A percentile compares a stretch with the other conserved stretches of the same genome.
These are phyloP conservation scores for Pseudogymnoascus sp. DNA, from an alignment of 2,329 filamentous ascomycete genomes.

Conservation along the genomic window DNA sequence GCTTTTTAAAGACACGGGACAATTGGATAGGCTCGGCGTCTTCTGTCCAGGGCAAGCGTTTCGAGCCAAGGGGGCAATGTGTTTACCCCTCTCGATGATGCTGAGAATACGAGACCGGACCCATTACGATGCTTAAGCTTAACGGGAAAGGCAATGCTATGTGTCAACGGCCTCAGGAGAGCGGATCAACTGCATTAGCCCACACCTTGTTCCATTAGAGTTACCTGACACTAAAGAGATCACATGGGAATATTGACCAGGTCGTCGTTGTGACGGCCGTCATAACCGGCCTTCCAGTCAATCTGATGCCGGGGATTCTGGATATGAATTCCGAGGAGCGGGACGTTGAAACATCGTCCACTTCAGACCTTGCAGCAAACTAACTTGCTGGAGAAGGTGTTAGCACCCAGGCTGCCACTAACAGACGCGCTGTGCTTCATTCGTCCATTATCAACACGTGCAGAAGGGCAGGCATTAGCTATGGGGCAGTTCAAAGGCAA, in stretches of 20 bases:
- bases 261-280: not conserved
- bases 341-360: not conserved
- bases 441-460: constrained; percentile 2
- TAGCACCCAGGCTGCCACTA: not conserved
- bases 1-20: not conserved
- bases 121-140: not conserved
- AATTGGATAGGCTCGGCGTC: not conserved
- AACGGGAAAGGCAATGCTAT: not conserved
- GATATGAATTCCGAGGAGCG: not conserved
- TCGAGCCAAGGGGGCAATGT: not conserved
- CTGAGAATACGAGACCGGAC: not conserved
- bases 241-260: constrained; percentile 1
- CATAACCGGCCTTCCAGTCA: not conserved
- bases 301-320: not conserved
- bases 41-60: not conserved
- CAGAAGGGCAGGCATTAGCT: not conserved
- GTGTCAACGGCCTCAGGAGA: not conserved
- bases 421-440: not conserved
- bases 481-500: not conserved
- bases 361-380: not conserved
- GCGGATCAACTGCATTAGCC: not conserved
- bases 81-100: not conserved
- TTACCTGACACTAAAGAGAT: not conserved
- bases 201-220: not conserved
- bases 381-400: constrained; percentile 2